These are phyloP conservation scores for Globisporangium alternatum DNA, from an alignment of 352 stramenopile species.

Conservation along the genomic window DNA sequence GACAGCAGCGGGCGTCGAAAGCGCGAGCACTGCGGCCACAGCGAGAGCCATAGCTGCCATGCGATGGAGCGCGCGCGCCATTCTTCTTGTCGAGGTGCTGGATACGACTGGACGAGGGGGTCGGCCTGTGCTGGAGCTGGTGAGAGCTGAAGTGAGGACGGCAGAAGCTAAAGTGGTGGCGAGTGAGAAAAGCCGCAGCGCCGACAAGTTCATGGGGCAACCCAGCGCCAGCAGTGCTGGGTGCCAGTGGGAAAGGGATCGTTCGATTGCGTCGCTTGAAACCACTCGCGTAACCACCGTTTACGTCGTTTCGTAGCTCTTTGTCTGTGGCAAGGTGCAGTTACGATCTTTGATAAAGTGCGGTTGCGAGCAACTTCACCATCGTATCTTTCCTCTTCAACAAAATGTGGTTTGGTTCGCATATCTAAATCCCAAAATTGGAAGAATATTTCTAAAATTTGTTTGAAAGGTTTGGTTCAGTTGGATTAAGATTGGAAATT, in stretches of 20 bases:
- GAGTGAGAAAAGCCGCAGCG: not conserved
- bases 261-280: not conserved
- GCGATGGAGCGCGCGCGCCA: slow-evolving; percentile 2
- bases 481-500: no score
- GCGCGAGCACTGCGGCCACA: slow-evolving; percentile 12
- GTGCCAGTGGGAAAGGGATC: slow-evolving; percentile 1
- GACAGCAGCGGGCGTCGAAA: slow-evolving; percentile 3
- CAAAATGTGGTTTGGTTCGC: no score
- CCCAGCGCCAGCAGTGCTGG: not conserved
- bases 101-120: not conserved
- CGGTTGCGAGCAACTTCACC: not conserved
- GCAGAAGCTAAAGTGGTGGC: not conserved
- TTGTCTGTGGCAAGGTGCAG: no score
- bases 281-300: not conserved
- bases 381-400: no score
- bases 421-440: no score
- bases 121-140: not conserved
- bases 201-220: not conserved
- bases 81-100: not conserved
- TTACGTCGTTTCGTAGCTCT: not conserved
- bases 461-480: no score
- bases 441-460: no score
- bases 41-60: not conserved
- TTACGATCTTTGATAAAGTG: no score
- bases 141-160: slow-evolving; percentile 2